Percentiles rank a stretch among this genome's conserved stretches.
phyloP scores from a whole-genome alignment of 768 basidiomycete genomes.

The Psilocybe cubensis region DNA sequence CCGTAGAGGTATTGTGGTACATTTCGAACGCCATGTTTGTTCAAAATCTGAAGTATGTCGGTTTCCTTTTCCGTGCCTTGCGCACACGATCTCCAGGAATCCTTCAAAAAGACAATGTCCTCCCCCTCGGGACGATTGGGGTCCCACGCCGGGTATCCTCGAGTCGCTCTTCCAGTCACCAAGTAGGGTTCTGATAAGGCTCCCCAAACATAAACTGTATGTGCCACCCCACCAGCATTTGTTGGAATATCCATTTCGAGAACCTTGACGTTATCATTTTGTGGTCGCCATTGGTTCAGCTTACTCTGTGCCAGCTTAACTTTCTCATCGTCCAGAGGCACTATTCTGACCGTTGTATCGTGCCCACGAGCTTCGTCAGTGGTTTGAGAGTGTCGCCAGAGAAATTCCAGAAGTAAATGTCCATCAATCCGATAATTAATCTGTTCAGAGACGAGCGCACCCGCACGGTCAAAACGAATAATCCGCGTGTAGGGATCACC shows the following conservation, averaged over 20 bases:
- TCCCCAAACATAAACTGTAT: background rate
- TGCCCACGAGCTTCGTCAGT: background rate
- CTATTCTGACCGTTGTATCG: background rate
- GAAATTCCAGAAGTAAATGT: background rate
- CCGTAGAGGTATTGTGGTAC: background rate
- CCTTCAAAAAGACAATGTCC: background rate
- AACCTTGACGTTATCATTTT: background rate
- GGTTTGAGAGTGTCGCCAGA: background rate
- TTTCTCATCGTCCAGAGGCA: background rate
- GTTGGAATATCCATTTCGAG: background rate
- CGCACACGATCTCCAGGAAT: background rate
- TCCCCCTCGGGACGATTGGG: background rate
- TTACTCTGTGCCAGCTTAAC: background rate
- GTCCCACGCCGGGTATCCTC: conserved; percentile 18
- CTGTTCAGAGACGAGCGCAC: background rate
- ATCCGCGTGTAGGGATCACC: background rate
- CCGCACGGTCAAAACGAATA: background rate
- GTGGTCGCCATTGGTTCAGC: background rate
- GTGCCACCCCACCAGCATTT: no score
- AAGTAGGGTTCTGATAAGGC: background rate
- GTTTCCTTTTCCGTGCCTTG: background rate
- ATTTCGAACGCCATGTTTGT: background rate
- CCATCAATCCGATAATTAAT: background rate
- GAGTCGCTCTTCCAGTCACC: conserved; percentile 21
- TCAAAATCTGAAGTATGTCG: background rate